These are phyloP conservation scores for Phytopythium montanum DNA, from an alignment of 352 stramenopile genomes.

Conservation along the genomic window DNA sequence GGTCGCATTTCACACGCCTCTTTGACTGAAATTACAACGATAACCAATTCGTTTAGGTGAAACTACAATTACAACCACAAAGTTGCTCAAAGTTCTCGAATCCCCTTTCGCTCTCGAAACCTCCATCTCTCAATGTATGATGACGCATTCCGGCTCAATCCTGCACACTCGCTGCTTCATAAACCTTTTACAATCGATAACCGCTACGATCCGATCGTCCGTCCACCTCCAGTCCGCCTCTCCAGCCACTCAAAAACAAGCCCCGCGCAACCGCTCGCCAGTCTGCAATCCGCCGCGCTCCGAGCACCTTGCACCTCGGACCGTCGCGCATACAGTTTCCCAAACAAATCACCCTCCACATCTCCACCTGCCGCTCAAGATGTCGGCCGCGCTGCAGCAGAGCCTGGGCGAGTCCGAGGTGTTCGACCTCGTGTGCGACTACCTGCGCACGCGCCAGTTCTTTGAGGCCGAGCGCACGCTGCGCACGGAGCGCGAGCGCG, in stretches of 20 bases:
- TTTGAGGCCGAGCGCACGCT: slow-evolving; percentile 77
- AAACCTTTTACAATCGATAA: background rate
- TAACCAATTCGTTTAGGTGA: background rate
- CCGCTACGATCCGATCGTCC: background rate
- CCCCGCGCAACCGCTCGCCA: slow-evolving; percentile 5
- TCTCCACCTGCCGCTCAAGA: background rate
- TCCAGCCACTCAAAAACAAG: no score
- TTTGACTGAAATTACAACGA: no score
- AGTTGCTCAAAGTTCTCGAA: no score
- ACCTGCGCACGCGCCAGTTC: slow-evolving; percentile 84
- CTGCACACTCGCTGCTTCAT: background rate
- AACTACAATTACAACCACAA: background rate
- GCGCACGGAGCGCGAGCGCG: slow-evolving; percentile 61
- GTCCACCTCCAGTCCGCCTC: background rate
- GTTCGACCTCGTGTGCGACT: slow-evolving; percentile 87
- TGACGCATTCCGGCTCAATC: background rate
- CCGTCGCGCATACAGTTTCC: background rate
- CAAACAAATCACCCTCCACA: background rate
- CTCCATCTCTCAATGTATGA: background rate
- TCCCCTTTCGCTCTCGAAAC: slow-evolving; percentile 1
- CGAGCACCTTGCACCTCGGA: background rate
- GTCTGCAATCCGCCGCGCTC: slow-evolving; percentile 24
- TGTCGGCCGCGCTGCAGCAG: slow-evolving; percentile 61
- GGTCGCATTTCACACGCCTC: no score
- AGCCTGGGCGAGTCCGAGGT: slow-evolving; percentile 80